Percentiles rank a stretch among this genome's conserved stretches.
Conservation (phyloP, 2,329 filamentous ascomycete genomes). For the Colletotrichum sp. region DNA sequence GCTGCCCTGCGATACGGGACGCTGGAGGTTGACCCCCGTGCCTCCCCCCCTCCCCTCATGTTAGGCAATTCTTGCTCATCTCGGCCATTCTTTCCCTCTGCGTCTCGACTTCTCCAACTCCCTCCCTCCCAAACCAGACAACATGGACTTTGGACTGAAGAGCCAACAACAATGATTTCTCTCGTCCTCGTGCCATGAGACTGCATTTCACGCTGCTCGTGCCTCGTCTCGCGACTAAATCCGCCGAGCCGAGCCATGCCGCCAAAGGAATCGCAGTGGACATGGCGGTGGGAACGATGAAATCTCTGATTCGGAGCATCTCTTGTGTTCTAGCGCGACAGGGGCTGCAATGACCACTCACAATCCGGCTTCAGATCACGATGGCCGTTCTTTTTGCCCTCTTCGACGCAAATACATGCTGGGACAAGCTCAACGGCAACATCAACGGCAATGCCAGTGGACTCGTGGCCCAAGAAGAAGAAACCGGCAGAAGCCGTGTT, state of each 20-base stretch:
- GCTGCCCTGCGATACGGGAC: conserved; percentile 2
- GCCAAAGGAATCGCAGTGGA: background rate
- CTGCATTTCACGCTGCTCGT: background rate
- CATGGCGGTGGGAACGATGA: background rate
- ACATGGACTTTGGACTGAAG: background rate
- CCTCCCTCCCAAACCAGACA: background rate
- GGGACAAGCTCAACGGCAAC: background rate
- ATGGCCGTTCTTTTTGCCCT: background rate
- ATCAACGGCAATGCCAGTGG: background rate
- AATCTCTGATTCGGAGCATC: conserved; percentile 1
- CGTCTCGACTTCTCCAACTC: background rate
- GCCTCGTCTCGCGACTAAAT: background rate
- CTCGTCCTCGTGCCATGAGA: background rate
- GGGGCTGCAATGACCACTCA: background rate
- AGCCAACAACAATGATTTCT: background rate
- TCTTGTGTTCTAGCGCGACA: background rate
- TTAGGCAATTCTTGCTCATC: conserved; percentile 12
- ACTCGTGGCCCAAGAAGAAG: background rate
- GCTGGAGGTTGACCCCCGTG: background rate
- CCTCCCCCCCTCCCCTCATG: background rate
- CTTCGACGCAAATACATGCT: background rate
- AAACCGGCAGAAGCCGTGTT: background rate
- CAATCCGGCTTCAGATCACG: background rate
- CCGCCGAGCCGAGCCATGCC: background rate
- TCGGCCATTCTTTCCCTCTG: conserved; percentile 13